Base-by-base conservation (phyloP, 352 stramenopile genomes). In the Pythium guiyangense region DNA sequence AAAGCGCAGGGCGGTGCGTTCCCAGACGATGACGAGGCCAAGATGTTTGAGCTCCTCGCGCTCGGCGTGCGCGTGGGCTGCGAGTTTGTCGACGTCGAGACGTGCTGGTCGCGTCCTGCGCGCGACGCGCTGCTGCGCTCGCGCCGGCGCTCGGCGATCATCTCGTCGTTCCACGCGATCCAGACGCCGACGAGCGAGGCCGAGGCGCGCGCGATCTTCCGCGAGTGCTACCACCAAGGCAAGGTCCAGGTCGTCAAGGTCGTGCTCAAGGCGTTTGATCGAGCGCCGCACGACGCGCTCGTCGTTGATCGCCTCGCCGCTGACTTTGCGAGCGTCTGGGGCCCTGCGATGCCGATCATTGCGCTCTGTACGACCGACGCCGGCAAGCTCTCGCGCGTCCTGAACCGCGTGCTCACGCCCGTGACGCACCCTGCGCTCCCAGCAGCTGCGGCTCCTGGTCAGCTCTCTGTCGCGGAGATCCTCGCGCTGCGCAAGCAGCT, bases 51-150 rank as follows among this genome's bases (percentile, higher is more conserved):
- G 34, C 66, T 98, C 49, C 77, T 98, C 17, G 69, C 87, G 10
- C 73, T 97, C 31, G 96, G 94, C 44, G 71, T 99, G 55, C 86
- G 94, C 3, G 83, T 92, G 52, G 97, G 94, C 15, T 96, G 94
- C 45, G 96, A 99, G 68, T 95, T 98, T 52, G 75, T 99, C 40
- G 97, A 99, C 70, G 85, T 99, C 43, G 97, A 99, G 69, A 94
- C 89, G 35, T 90, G 78, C 62, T 90, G 81, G 80, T 79, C 79
- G 22, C 64, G 83, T 62, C 52, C 92, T 76, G 86, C 84, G 71
- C 77, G 76, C 54, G 60, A 77, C 34, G 43, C 79, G 1, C 31
- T 93, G 46, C 57, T 91, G 27, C 57, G 66, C 25, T 49, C 64
- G 25, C 67, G 77, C 49, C 66, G 73, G 27, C 66, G 71, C 59